phyloP scores from a whole-genome alignment of 139 green algal species.

The Zygnema circumcarinatum region DNA sequence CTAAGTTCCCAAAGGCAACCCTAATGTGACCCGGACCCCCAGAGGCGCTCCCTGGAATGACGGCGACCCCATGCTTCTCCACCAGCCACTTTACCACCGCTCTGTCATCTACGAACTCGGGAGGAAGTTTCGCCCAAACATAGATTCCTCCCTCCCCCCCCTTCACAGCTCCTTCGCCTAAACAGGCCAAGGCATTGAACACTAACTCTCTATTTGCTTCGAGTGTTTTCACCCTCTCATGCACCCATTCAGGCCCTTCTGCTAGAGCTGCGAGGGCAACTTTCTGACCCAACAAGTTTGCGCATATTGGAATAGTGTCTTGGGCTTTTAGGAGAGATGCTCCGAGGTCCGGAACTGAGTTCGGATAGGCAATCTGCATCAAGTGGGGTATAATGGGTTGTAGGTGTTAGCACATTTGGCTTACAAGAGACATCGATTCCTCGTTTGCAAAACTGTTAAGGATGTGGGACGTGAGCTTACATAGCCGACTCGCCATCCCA shows the following conservation, averaged over 20 bases:
- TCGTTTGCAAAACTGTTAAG: neutral
- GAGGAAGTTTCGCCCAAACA: slow-evolving; percentile 82
- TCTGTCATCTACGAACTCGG: slow-evolving; percentile 70
- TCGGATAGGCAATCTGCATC: slow-evolving; percentile 50
- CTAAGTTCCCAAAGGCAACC: slow-evolving; percentile 75
- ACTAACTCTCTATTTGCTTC: slow-evolving; percentile 65
- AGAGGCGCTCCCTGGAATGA: slow-evolving; percentile 86
- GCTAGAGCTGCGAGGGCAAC: slow-evolving; percentile 66
- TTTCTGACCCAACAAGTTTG: slow-evolving; percentile 76
- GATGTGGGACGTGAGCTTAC: slow-evolving; percentile 21
- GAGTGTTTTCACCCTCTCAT: slow-evolving; percentile 61
- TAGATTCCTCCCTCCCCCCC: slow-evolving; percentile 92
- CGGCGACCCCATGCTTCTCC: slow-evolving; percentile 79
- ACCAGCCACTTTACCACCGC: slow-evolving; percentile 86
- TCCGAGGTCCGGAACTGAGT: slow-evolving; percentile 5
- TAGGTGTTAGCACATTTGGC: neutral
- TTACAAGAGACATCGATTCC: neutral
- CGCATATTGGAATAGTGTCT: slow-evolving; percentile 93
- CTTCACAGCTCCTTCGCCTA: slow-evolving; percentile 67
- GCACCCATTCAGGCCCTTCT: slow-evolving; percentile 70
- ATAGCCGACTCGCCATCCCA: slow-evolving; percentile 81
- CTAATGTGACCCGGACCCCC: slow-evolving; percentile 75
- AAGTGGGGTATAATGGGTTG: slow-evolving; percentile 1
- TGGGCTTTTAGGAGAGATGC: slow-evolving; percentile 82
- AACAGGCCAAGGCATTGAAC: slow-evolving; percentile 73